Evolutionary conservation across 805 yeast genomes (phyloP).

Genomic region (Candida fluviatilis): DNA sequence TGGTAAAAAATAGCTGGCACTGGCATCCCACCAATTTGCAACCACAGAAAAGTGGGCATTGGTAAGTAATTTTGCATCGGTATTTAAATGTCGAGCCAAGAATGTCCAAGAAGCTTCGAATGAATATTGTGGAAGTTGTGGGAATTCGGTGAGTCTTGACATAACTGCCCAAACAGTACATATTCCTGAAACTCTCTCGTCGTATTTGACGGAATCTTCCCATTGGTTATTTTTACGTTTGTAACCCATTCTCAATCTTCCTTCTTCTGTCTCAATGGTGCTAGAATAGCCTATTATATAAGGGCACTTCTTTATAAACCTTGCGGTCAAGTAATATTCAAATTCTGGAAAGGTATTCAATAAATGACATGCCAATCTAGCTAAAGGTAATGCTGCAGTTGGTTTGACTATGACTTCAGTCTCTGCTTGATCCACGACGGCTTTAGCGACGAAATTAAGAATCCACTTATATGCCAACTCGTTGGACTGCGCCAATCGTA

Average conservation of each 20-base stretch:
- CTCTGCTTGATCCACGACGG: constrained; percentile 86
- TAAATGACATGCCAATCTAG: constrained; percentile 54
- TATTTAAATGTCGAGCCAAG: constrained; percentile 68
- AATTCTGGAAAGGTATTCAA: constrained; percentile 48
- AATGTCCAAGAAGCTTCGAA: constrained; percentile 56
- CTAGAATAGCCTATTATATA: constrained; percentile 79
- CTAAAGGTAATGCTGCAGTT: constrained; percentile 75
- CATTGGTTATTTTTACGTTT: constrained; percentile 51
- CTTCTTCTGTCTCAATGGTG: constrained; percentile 73
- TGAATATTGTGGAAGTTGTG: constrained; percentile 41
- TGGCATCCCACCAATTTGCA: constrained; percentile 91
- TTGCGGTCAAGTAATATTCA: constrained; percentile 59
- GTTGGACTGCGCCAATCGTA: constrained; percentile 45
- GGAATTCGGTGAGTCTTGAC: constrained; percentile 38
- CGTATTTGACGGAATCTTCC: constrained; percentile 65
- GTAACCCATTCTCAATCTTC: constrained; percentile 87
- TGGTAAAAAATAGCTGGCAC: constrained; percentile 50
- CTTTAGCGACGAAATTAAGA: constrained; percentile 78
- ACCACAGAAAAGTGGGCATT: constrained; percentile 69
- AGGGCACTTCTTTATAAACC: constrained; percentile 91
- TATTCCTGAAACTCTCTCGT: constrained; percentile 86
- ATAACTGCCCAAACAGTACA: constrained; percentile 75
- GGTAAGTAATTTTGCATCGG: constrained; percentile 43
- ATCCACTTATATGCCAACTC: constrained; percentile 66
- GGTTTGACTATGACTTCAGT: constrained; percentile 83